These are phyloP conservation scores for Collybia nuda DNA, from an alignment of 768 basidiomycete genomes.

Conservation along the genomic window DNA sequence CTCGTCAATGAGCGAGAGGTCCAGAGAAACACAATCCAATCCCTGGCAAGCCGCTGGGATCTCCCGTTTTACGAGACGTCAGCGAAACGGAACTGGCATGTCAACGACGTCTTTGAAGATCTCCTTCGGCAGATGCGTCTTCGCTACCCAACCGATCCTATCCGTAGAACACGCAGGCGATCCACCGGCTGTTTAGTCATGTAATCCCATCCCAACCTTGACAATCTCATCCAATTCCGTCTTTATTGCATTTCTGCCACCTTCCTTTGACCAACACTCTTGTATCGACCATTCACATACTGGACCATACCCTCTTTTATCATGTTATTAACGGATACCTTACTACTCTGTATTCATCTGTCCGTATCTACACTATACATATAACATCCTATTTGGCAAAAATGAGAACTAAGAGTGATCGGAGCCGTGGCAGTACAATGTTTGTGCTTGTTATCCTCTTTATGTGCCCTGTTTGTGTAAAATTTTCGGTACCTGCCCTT, in stretches of 20 bases:
- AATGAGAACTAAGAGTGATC: background rate
- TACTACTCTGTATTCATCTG: constrained; percentile 9
- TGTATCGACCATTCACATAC: constrained; percentile 10
- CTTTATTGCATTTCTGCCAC: background rate
- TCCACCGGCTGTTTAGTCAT: constrained; percentile 38
- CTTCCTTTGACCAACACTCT: background rate
- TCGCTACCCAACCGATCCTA: constrained; percentile 54
- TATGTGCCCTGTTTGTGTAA: constrained; percentile 16
- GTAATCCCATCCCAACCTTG: constrained; percentile 22
- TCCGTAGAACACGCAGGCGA: constrained; percentile 35
- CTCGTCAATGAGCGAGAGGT: constrained; percentile 82
- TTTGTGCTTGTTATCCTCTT: constrained; percentile 21
- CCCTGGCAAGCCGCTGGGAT: constrained; percentile 63
- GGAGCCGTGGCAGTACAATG: constrained; percentile 17
- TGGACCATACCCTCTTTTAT: constrained; percentile 14
- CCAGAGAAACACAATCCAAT: constrained; percentile 58
- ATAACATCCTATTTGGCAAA: background rate
- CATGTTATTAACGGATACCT: constrained; percentile 17
- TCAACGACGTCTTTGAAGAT: constrained; percentile 76
- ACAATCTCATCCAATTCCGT: background rate
- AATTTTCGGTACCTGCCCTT: constrained; percentile 18
- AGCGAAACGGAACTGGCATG: constrained; percentile 83
- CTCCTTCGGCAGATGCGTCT: constrained; percentile 72
- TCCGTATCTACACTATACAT: constrained; percentile 11
- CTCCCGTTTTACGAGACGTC: constrained; percentile 86